Evolutionary conservation across 345 rosid genomes (phyloP).

Genomic region (Pistacia atlantica): DNA sequence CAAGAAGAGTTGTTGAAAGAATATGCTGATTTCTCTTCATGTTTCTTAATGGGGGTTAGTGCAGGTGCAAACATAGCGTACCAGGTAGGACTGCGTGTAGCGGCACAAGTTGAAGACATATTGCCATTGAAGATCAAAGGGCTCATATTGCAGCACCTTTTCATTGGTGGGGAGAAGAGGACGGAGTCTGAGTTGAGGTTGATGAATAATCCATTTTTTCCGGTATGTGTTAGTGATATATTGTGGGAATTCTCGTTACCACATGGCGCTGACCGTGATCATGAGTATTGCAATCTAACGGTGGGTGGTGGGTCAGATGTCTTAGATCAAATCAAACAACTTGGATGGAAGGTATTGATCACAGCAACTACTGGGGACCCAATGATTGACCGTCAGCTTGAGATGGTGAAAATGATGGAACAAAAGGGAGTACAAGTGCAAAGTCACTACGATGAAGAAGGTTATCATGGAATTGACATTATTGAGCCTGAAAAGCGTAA

Average conservation of each 20-base stretch:
- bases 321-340: conserved; percentile 16
- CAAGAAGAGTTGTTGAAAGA: conserved; percentile 40
- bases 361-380: conserved; percentile 50
- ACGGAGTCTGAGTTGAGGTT: conserved; percentile 47
- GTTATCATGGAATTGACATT: conserved; percentile 42
- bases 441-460: conserved; percentile 33
- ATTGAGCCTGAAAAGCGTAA: conserved; percentile 23
- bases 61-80: conserved; percentile 67
- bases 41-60: conserved; percentile 56
- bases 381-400: conserved; percentile 50
- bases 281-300: conserved; percentile 58
- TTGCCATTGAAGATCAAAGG: conserved; percentile 60
- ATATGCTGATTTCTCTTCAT: conserved; percentile 37
- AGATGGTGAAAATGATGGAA: conserved; percentile 37
- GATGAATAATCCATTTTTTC: conserved; percentile 27
- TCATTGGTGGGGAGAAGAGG: conserved; percentile 58
- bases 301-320: conserved; percentile 30
- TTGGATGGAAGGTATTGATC: conserved; percentile 52
- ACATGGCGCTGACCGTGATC: conserved; percentile 51
- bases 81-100: conserved; percentile 45
- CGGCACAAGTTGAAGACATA: conserved; percentile 16
- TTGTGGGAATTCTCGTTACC: conserved; percentile 66
- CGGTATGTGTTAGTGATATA: conserved; percentile 34
- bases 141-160: conserved; percentile 57
- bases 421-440: conserved; percentile 42